These are phyloP conservation scores for Rubus idaeus DNA, from an alignment of 306 rosid genomes.

Conservation along the genomic window DNA sequence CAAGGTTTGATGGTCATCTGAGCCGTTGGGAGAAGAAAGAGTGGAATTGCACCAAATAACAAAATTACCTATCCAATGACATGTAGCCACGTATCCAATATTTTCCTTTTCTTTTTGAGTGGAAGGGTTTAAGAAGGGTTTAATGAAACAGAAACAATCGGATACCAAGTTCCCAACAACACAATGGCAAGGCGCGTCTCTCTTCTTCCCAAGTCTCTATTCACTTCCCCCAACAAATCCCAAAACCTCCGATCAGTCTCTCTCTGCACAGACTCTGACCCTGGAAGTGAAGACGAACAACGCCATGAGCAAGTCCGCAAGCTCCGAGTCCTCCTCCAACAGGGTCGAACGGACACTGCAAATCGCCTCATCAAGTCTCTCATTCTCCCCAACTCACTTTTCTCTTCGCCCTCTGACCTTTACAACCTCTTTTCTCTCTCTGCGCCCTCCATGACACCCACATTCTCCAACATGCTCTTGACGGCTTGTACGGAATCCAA, in stretches of 20 bases:
- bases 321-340: conserved; percentile 46
- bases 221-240: conserved; percentile 11
- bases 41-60: too few relatives aligned
- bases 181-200: conserved; percentile 37
- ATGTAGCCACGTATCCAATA: too few relatives aligned
- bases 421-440: conserved; percentile 40
- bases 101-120: neutral
- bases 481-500: conserved; percentile 46
- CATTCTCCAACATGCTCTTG: conserved; percentile 49
- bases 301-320: conserved; percentile 46
- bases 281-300: conserved; percentile 14
- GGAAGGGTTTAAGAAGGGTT: neutral
- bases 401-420: conserved; percentile 56
- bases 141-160: neutral
- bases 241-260: conserved; percentile 19
- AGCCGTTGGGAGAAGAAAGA: too few relatives aligned
- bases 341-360: conserved; percentile 40
- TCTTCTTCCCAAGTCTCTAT: conserved; percentile 31
- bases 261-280: conserved; percentile 39
- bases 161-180: neutral
- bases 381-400: conserved; percentile 35
- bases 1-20: too few relatives aligned
- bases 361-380: conserved; percentile 48
- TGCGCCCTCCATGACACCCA: conserved; percentile 41
- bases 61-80: too few relatives aligned